A percentile compares a stretch with the other conserved stretches of the same genome.
phyloP scores from a whole-genome alignment of 2,329 filamentous ascomycete genomes.

The Hypomyces rosellus region DNA sequence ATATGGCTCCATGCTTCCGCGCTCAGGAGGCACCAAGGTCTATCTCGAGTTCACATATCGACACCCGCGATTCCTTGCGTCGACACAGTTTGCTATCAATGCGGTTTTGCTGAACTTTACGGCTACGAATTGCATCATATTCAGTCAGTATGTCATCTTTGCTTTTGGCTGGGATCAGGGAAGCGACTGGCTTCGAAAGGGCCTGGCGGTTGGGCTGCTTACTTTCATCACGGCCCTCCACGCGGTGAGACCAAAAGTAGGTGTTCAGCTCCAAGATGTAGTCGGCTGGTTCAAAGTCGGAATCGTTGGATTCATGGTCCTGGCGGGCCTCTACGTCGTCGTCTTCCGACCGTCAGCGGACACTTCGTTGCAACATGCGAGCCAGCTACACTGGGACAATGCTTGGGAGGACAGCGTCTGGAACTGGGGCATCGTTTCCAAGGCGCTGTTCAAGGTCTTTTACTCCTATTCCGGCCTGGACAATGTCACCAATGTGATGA shows the following conservation, averaged over 20 bases:
- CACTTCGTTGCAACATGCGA: slow-evolving; percentile 2
- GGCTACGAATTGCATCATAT: slow-evolving; percentile 64
- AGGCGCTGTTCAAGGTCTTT: slow-evolving; percentile 61
- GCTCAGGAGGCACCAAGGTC: slow-evolving; percentile 62
- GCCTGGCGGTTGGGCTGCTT: slow-evolving; percentile 50
- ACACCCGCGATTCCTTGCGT: slow-evolving; percentile 56
- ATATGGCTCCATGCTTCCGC: slow-evolving; percentile 64
- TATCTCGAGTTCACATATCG: slow-evolving; percentile 66
- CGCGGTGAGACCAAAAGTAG: slow-evolving; percentile 48
- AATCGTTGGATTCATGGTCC: slow-evolving; percentile 54
- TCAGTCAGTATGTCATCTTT: slow-evolving; percentile 59
- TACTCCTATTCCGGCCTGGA: slow-evolving; percentile 63
- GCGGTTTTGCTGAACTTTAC: slow-evolving; percentile 61
- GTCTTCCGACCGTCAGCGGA: slow-evolving; percentile 30
- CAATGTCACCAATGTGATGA: slow-evolving; percentile 65
- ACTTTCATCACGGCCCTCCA: slow-evolving; percentile 54
- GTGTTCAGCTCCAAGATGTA: slow-evolving; percentile 53
- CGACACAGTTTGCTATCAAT: slow-evolving; percentile 57
- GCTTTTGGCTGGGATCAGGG: slow-evolving; percentile 46
- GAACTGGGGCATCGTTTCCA: slow-evolving; percentile 62
- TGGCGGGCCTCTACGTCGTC: slow-evolving; percentile 55
- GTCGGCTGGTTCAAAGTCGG: slow-evolving; percentile 59
- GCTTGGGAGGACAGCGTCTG: slow-evolving; percentile 61
- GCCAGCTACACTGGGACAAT: slow-evolving; percentile 38
- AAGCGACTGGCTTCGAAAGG: slow-evolving; percentile 46